Base-by-base conservation (phyloP, 108 stramenopile species). In the Fistulifera pelliculosa region DNA sequence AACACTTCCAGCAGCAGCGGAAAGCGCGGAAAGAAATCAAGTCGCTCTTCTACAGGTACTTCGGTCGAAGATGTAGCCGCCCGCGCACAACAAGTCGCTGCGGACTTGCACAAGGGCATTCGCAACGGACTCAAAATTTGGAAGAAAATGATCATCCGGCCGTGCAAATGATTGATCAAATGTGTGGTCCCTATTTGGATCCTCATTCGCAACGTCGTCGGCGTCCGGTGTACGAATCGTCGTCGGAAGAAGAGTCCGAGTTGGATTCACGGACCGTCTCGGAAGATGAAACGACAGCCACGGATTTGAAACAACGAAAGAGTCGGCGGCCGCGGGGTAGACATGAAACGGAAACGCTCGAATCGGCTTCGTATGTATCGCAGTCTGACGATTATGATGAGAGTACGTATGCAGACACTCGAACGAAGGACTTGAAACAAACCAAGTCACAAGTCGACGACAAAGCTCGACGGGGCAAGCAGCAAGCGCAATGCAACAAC, bases 71-170 rank as follows among this genome's bases (percentile, higher is more conserved):
- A 54, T 31, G 53, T 54, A 35, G 68, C 68, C 16, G 51, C 63
- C 38, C 48, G 53, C n/a, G 68, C 68, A n/a, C 48, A 62, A 41
- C 27, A 60, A 48, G 68, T 61, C 14, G 61, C 62, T 12, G 56
- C 48, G 8, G 54, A 59, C 25, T n/a, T 75, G 13, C 74, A 75
- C 15, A 64, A 59, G 45, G 60, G 53, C 40, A 62, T 75, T 27
- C 64, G 65, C 39, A 64, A 44, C 5, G 49, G 60, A 14, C 58
- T 67, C 13, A 75, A 75, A 65, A 66, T 23, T 31, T 76, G 24
- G 69, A 76, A 31, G 69, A 76, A 25, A 45, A 62, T 13, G 60
- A 71, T 64, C 65, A 69, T 38, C 65, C 69, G 26, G 69, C 75
- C 2, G 68, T 69, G 21, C 66, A 71, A 35, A 38, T 77, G 7